Evolutionary conservation across 108 stramenopile species (phyloP).

Genomic region (Cyclotella kingstonii): DNA sequence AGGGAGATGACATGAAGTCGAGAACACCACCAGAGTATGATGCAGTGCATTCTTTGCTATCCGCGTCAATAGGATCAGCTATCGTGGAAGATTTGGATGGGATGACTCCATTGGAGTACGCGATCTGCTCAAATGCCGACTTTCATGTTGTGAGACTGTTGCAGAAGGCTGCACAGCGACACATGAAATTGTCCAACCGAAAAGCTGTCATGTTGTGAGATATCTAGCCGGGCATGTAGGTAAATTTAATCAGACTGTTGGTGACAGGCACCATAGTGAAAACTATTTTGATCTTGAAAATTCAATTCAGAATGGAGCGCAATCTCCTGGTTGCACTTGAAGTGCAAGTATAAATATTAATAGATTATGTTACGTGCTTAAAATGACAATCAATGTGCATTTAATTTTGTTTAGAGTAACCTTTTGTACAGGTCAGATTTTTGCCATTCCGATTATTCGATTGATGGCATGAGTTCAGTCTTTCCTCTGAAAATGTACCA

Average conservation of each 20-base stretch:
- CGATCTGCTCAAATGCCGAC: conserved; percentile 30
- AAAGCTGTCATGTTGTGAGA: conserved; percentile 1
- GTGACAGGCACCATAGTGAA: too few relatives aligned
- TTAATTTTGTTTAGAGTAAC: too few relatives aligned
- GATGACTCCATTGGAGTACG: conserved; percentile 42
- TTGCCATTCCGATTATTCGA: too few relatives aligned
- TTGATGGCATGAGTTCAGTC: not conserved
- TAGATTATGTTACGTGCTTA: not conserved
- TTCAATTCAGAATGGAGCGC: too few relatives aligned
- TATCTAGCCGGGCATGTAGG: too few relatives aligned
- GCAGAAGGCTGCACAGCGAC: conserved; percentile 36
- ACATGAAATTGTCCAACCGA: conserved; percentile 13
- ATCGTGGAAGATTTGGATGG: conserved; percentile 30
- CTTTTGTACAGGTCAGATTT: too few relatives aligned
- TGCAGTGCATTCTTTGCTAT: conserved; percentile 13
- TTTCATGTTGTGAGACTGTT: conserved; percentile 29
- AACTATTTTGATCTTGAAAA: too few relatives aligned
- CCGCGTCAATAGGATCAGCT: conserved; percentile 1
- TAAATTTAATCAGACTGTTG: too few relatives aligned
- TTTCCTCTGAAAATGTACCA: not conserved
- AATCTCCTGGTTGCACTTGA: too few relatives aligned
- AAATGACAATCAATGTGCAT: not conserved
- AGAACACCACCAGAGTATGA: conserved; percentile 18
- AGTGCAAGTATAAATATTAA: too few relatives aligned
- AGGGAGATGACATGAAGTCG: conserved; percentile 16